Percentiles rank a stretch among this genome's conserved stretches.
Evolutionary conservation across 164 flowering plant species (phyloP).

Genomic region (Vitis cinerea): DNA sequence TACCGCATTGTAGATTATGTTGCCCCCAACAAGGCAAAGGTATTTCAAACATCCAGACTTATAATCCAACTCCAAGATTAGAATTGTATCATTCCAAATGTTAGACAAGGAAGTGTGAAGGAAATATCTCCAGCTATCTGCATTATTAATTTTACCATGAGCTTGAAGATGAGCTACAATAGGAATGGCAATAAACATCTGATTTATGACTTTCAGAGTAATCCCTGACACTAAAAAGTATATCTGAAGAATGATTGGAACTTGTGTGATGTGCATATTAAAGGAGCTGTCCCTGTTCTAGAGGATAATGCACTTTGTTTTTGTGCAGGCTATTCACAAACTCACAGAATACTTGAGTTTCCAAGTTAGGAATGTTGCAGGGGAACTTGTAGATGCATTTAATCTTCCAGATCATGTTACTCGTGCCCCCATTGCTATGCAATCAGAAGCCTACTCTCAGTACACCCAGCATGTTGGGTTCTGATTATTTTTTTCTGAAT

Average conservation of each 20-base stretch:
- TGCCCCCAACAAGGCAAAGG: slow-evolving; percentile 99
- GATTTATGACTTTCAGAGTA: too few species aligned
- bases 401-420: slow-evolving; percentile 82
- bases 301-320: background rate
- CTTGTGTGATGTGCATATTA: too few species aligned
- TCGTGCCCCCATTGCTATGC: slow-evolving; percentile 84
- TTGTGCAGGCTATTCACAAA: slow-evolving; percentile 88
- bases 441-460: slow-evolving; percentile 72
- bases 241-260: too few species aligned
- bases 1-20: slow-evolving; percentile 95
- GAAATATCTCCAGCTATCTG: too few species aligned
- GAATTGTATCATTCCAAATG: background rate
- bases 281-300: background rate
- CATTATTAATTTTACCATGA: background rate
- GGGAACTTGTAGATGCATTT: slow-evolving; percentile 83
- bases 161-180: background rate
- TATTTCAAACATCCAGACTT: slow-evolving; percentile 21
- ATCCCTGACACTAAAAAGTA: too few species aligned
- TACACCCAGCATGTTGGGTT: slow-evolving; percentile 82
- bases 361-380: slow-evolving; percentile 74
- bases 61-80: background rate
- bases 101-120: too few species aligned
- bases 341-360: slow-evolving; percentile 85
- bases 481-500: slow-evolving; percentile 7
- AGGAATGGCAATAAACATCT: too few species aligned